Evolutionary conservation across 257 asterid species (phyloP).

Genomic region (Petunia axillaris): DNA sequence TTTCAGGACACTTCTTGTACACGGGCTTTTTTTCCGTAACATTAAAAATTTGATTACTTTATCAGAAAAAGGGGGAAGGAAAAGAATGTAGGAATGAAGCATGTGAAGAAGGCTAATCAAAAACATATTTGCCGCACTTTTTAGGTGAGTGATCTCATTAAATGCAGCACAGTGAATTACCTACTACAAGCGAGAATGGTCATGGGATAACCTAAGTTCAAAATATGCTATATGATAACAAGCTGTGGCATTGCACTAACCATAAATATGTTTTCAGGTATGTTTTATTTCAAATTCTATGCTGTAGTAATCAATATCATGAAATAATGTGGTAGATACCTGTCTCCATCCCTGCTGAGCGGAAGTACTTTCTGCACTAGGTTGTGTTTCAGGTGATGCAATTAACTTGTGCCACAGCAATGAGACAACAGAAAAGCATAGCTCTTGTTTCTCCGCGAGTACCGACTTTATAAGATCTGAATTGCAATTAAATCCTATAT

Average conservation of each 20-base stretch:
- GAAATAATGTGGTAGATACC: conserved; percentile 48
- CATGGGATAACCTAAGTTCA: neutral
- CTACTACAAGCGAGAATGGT: neutral
- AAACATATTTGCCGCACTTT: neutral
- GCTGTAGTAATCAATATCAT: conserved; percentile 4
- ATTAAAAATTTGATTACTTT: neutral
- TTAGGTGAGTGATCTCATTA: conserved; percentile 14
- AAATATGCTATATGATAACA: neutral
- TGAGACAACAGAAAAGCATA: conserved; percentile 95
- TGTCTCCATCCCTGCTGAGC: conserved; percentile 99
- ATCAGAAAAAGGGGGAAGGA: neutral
- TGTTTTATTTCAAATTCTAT: conserved; percentile 2
- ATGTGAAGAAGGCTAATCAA: neutral
- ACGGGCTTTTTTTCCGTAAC: no score
- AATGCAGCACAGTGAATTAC: conserved; percentile 11
- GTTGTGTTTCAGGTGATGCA: conserved; percentile 91
- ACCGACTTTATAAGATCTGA: conserved; percentile 83
- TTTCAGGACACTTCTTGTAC: no score
- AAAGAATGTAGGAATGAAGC: neutral
- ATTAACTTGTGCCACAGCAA: conserved; percentile 98
- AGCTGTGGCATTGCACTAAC: conserved; percentile 12
- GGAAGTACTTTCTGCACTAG: conserved; percentile 93
- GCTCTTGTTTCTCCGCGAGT: conserved; percentile 83
- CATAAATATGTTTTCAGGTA: conserved; percentile 4
- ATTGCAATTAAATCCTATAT: conserved; percentile 81